Percentiles rank a stretch among this genome's conserved stretches.
These are phyloP conservation scores for Dipodascopsis tothii DNA, from an alignment of 805 yeast genomes.

Conservation along the genomic window DNA sequence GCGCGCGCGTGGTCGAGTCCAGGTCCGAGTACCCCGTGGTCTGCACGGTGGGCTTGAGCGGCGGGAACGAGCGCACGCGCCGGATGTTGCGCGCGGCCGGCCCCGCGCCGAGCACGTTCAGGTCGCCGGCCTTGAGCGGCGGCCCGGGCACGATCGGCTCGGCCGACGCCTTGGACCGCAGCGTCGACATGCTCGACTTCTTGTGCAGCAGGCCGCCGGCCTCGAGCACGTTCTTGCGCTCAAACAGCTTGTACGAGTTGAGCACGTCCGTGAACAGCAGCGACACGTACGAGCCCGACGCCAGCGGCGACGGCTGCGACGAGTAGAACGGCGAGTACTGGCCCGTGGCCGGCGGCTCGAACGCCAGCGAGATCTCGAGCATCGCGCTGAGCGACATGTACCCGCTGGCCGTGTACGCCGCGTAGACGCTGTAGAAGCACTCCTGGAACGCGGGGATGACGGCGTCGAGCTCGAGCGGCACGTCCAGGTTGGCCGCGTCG, in stretches of 20 bases:
- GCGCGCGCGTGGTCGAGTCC: constrained; percentile 36
- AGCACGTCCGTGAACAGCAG: constrained; percentile 53
- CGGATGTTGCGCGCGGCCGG: constrained; percentile 20
- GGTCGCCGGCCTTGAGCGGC: background rate
- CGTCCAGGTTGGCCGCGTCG: constrained; percentile 2
- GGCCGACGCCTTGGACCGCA: constrained; percentile 11
- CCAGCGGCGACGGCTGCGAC: constrained; percentile 47
- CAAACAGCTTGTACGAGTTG: constrained; percentile 51
- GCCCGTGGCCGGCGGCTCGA: constrained; percentile 56
- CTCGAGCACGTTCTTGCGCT: constrained; percentile 25
- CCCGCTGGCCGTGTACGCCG: constrained; percentile 24
- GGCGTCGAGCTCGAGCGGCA: constrained; percentile 17
- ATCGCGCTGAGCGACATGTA: constrained; percentile 45
- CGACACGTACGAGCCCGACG: constrained; percentile 58
- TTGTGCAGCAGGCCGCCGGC: constrained; percentile 15
- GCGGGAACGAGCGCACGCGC: constrained; percentile 35
- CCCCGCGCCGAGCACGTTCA: background rate
- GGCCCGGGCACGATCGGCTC: constrained; percentile 3
- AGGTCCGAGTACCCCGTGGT: constrained; percentile 44
- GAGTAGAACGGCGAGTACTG: constrained; percentile 38
- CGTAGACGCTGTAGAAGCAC: constrained; percentile 38
- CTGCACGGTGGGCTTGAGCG: constrained; percentile 24
- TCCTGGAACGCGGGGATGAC: constrained; percentile 33
- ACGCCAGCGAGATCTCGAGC: constrained; percentile 55
- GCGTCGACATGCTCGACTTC: constrained; percentile 49